phyloP scores from a whole-genome alignment of 2,329 filamentous ascomycete species.

The Aspergillus hiratsukae region DNA sequence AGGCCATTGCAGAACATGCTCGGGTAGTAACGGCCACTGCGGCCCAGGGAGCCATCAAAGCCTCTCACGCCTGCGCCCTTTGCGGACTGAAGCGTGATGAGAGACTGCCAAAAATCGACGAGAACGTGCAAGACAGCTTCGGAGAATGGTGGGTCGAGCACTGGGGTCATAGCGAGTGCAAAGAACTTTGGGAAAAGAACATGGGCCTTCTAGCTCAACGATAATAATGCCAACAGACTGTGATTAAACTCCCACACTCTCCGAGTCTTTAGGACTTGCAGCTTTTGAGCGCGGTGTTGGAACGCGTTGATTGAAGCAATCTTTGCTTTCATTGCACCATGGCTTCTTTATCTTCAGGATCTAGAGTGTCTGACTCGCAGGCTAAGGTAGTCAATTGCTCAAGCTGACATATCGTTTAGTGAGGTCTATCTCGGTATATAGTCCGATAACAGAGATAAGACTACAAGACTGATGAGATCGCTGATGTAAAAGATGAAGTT shows the following conservation, averaged over 20 bases:
- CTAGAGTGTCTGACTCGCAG: not conserved
- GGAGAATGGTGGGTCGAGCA: constrained; percentile 95
- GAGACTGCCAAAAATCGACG: constrained; percentile 69
- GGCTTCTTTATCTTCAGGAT: not conserved
- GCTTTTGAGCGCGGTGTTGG: not conserved
- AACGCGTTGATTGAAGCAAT: not conserved
- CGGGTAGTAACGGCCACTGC: constrained; percentile 60
- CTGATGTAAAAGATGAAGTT: too few relatives aligned
- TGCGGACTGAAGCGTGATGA: constrained; percentile 89
- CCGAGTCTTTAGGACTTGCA: not conserved
- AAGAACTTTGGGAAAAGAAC: constrained; percentile 79
- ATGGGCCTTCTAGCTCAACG: constrained; percentile 65
- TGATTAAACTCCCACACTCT: not conserved
- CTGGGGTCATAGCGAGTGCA: constrained; percentile 75
- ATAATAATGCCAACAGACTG: constrained; percentile 32
- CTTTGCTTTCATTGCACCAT: not conserved
- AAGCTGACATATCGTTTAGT: not conserved
- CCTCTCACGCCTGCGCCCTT: constrained; percentile 71
- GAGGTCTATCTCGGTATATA: not conserved
- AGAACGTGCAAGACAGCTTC: constrained; percentile 80
- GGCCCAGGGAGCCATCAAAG: constrained; percentile 64
- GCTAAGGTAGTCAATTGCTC: not conserved
- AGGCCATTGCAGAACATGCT: constrained; percentile 68
- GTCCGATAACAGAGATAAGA: not conserved
- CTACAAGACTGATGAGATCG: not conserved